phyloP scores from a whole-genome alignment of 768 basidiomycete genomes.

The Xerocomus brunneocitrinus region DNA sequence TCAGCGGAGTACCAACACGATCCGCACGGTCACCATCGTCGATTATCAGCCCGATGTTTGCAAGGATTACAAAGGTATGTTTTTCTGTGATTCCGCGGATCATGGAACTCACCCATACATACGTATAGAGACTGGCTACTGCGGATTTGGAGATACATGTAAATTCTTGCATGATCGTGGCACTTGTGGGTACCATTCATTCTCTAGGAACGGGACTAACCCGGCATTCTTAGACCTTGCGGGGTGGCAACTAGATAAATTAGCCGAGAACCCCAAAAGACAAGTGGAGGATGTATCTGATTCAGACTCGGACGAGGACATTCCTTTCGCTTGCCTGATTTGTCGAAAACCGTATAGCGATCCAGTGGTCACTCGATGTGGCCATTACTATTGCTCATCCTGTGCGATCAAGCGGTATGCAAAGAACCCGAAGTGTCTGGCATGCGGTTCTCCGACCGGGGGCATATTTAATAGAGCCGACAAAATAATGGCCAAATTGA shows the following conservation, averaged over 20 bases:
- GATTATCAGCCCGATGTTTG: constrained; percentile 99
- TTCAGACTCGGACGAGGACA: constrained; percentile 76
- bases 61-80: constrained; percentile 97
- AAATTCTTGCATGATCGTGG: constrained; percentile 99
- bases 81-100: constrained; percentile 12
- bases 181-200: constrained; percentile 58
- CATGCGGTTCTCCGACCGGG: constrained; percentile 88
- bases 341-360: constrained; percentile 94
- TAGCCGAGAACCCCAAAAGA: constrained; percentile 72
- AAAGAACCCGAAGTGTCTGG: constrained; percentile 93
- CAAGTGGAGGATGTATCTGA: constrained; percentile 53
- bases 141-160: constrained; percentile 98
- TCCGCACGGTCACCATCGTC: constrained; percentile 89
- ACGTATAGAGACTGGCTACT: constrained; percentile 88
- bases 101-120: constrained; percentile 8
- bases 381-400: constrained; percentile 92
- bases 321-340: constrained; percentile 98
- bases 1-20: constrained; percentile 71
- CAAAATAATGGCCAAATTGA: constrained; percentile 85
- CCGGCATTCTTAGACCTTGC: constrained; percentile 63
- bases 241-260: constrained; percentile 97
- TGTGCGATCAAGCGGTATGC: constrained; percentile 95
- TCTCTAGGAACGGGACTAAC: constrained; percentile 5
- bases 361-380: constrained; percentile 93
- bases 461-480: constrained; percentile 97